Evolutionary conservation across 495 filamentous ascomycete genomes (phyloP), one percentile per base, ranked within the genome.

Genomic region (Tuber microsphaerosporum): DNA sequence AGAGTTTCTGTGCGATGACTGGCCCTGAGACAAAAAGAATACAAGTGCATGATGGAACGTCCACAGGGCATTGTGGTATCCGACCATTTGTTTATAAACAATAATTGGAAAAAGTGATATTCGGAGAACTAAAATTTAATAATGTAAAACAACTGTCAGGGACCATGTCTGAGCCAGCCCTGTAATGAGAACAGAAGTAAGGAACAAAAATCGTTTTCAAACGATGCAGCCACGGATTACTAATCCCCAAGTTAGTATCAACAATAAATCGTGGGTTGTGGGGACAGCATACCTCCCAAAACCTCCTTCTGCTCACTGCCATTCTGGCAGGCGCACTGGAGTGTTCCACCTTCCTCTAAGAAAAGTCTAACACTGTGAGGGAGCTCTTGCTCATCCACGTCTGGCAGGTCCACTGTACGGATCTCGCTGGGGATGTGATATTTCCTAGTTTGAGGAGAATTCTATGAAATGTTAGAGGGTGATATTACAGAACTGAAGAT

Each of bases 381-480:
- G 48, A 83, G 81, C 73, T 83, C 81, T 76, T 83, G 81, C 68
- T 83, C 81, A 51, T 83, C 81, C 26, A 82, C 79, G 73, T 83
- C 81, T 42, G 81, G 81, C n/a, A 83, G 56, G 74, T 83, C 76
- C 34, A 81, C 76, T 43, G 68, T 76, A 48, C 76, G 74, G 20
- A 83, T 73, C 48, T 83, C 81, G 44, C 56, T 75, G 8, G 76
- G 37, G 65, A 83, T 76, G 69, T 83, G 76, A 75, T 83, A 83
- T 81, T 69, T 74, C 70, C 76, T 79, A 0, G 81, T 79, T 72
- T 80, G 81, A 12, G 81, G 81, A 17, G 76, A 74, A 34, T 76
- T 83, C 81, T 82, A 46, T 42, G 14, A 22, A 45, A 68, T 69
- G 31, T 78, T 73, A 78, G 26, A 75, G 68, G 46, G 39, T 37